A percentile compares a stretch with the other conserved stretches of the same genome.
Conservation (phyloP, 371 early-diverging fungal species). For the Thermomucor indicae-seudaticae region DNA sequence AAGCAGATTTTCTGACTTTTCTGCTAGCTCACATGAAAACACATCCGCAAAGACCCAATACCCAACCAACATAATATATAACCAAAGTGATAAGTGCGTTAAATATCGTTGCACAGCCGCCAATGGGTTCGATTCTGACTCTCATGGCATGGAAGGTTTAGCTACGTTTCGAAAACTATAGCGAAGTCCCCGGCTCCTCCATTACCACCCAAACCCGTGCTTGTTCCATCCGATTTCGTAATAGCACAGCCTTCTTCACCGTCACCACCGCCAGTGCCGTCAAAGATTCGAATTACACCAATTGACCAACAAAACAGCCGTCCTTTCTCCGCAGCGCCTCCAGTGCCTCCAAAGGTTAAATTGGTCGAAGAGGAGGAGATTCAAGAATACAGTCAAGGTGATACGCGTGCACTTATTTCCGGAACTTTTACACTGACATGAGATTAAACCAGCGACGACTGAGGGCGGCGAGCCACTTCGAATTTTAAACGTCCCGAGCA, state of each 20-base stretch:
- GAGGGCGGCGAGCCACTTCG: slow-evolving; percentile 69
- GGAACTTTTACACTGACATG: background rate
- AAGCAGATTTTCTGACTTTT: background rate
- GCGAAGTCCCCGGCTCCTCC: slow-evolving; percentile 1
- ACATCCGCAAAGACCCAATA: slow-evolving; percentile 20
- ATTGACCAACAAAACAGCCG: slow-evolving; percentile 1
- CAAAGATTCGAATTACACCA: slow-evolving; percentile 5
- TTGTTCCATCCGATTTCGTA: background rate
- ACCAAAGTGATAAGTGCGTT: slow-evolving; percentile 38
- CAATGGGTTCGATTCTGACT: no score
- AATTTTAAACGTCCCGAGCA: slow-evolving; percentile 59
- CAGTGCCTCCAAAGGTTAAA: slow-evolving; percentile 30
- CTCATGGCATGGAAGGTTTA: no score
- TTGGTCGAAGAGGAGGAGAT: slow-evolving; percentile 3
- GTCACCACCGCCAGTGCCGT: slow-evolving; percentile 5
- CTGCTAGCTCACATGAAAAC: no score
- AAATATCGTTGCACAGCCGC: no score
- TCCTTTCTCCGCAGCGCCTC: slow-evolving; percentile 13
- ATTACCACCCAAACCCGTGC: slow-evolving; percentile 10
- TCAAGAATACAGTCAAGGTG: background rate
- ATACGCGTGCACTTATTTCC: background rate
- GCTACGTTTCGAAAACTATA: slow-evolving; percentile 7
- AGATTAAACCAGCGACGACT: slow-evolving; percentile 25
- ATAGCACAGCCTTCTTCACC: background rate
- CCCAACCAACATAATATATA: slow-evolving; percentile 15